Evolutionary conservation across 768 basidiomycete species (phyloP).

Genomic region (Xerocomellus intermedius): DNA sequence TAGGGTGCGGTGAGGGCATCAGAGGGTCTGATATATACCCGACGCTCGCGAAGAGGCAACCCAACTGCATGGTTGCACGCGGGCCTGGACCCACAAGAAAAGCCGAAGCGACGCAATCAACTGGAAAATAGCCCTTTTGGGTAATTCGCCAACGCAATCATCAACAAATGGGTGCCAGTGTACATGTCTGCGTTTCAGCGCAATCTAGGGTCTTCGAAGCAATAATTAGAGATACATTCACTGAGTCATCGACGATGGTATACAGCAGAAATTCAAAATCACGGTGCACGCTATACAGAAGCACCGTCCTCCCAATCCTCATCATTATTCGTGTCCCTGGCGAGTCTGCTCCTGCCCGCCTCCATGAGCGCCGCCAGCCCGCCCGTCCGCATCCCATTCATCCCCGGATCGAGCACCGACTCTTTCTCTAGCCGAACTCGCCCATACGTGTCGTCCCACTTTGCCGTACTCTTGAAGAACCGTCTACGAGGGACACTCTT

Average conservation of each 20-base stretch:
- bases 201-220: neutral
- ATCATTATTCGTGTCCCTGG: constrained; percentile 14
- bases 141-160: neutral
- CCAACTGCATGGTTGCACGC: neutral
- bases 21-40: neutral
- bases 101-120: neutral
- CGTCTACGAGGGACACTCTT: constrained; percentile 40
- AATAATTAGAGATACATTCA: constrained; percentile 8
- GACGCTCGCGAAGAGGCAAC: neutral
- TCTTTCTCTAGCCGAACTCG: constrained; percentile 26
- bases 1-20: neutral
- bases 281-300: constrained; percentile 17
- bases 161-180: neutral
- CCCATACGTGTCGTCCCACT: constrained; percentile 34
- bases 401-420: constrained; percentile 17
- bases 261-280: neutral
- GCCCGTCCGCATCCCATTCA: constrained; percentile 10
- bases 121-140: constrained; percentile 3
- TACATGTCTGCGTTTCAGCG: neutral
- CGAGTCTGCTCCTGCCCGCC: constrained; percentile 16
- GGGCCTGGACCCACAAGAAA: neutral
- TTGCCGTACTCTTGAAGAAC: constrained; percentile 55
- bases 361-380: constrained; percentile 28
- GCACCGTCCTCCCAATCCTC: constrained; percentile 34
- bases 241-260: neutral